phyloP scores from a whole-genome alignment of 2,329 filamentous ascomycete species.

The Purpureocillium lavendulum region DNA sequence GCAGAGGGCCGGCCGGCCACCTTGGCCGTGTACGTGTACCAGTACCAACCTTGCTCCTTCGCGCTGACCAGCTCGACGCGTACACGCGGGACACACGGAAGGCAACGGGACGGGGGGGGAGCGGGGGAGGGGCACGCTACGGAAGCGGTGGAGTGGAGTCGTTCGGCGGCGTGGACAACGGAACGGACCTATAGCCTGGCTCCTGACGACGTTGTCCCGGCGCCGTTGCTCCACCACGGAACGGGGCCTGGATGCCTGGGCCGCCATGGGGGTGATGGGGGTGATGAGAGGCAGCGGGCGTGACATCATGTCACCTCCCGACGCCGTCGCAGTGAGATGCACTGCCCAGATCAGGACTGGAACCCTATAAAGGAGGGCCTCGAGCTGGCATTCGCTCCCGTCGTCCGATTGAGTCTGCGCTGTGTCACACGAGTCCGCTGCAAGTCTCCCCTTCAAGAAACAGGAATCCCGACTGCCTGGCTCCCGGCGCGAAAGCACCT shows the following conservation, averaged over 20 bases:
- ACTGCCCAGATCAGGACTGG: background rate
- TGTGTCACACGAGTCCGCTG: too few species aligned
- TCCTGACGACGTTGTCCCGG: background rate
- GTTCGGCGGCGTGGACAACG: slow-evolving; percentile 8
- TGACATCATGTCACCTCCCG: background rate
- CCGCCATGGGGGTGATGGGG: too few species aligned
- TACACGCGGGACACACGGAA: slow-evolving; percentile 1
- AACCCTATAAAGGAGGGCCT: background rate
- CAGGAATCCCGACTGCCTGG: too few species aligned
- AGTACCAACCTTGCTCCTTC: too few species aligned
- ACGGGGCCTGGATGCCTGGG: background rate
- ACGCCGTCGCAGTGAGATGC: background rate
- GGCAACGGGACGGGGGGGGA: slow-evolving; percentile 3
- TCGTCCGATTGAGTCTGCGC: too few species aligned
- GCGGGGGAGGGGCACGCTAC: slow-evolving; percentile 2
- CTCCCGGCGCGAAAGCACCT: too few species aligned
- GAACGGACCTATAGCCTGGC: slow-evolving; percentile 2
- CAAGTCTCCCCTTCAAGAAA: too few species aligned
- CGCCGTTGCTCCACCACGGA: slow-evolving; percentile 1
- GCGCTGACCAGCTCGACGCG: background rate
- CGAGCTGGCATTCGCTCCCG: too few species aligned
- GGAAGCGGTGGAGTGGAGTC: slow-evolving; percentile 6
- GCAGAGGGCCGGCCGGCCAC: too few species aligned
- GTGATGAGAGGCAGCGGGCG: background rate
- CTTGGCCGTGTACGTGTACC: too few species aligned